Conservation (phyloP, 306 rosid genomes). For the Vicia villosa region DNA sequence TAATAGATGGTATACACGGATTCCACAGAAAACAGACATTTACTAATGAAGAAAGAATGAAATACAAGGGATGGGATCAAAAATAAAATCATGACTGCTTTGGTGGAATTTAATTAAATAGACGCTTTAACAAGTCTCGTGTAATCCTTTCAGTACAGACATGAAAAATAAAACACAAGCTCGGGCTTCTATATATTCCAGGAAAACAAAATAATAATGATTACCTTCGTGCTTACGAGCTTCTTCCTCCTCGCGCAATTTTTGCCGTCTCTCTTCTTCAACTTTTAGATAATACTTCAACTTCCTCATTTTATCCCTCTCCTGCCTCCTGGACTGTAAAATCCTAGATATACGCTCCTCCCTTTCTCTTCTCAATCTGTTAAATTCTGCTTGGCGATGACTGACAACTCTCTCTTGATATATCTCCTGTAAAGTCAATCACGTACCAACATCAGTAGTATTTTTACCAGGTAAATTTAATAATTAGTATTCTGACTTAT, state of each 20-base stretch:
- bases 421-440: conserved; percentile 51
- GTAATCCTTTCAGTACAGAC: neutral
- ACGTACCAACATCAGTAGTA: neutral
- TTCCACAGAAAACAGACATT: neutral
- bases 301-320: conserved; percentile 76
- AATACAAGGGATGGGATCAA: neutral
- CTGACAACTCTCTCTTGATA: conserved; percentile 67
- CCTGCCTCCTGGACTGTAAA: conserved; percentile 64
- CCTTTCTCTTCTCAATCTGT: conserved; percentile 65
- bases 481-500: neutral
- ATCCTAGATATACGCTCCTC: conserved; percentile 70
- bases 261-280: conserved; percentile 79
- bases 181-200: neutral
- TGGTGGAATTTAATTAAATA: neutral
- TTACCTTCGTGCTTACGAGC: conserved; percentile 81
- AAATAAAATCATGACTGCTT: neutral
- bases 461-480: neutral
- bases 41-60: neutral
- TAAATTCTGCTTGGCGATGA: conserved; percentile 69
- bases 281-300: conserved; percentile 64
- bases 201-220: neutral
- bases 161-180: neutral
- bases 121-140: neutral
- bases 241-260: conserved; percentile 80
- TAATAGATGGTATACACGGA: neutral